Conservation (phyloP, 2,329 filamentous ascomycete species). For the Chrysoporthe puriensis region DNA sequence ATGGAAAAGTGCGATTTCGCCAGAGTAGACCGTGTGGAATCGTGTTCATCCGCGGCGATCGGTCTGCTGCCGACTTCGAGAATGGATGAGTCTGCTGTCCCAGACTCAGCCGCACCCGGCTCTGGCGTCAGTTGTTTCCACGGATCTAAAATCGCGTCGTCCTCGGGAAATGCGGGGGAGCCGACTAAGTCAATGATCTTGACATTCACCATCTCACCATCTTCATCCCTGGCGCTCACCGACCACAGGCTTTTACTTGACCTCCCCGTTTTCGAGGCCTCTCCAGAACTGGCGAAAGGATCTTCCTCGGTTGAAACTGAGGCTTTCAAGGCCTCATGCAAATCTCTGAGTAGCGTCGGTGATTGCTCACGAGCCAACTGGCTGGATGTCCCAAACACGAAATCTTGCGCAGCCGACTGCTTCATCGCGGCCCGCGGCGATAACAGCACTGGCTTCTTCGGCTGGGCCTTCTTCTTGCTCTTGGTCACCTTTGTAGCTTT, state of each 20-base stretch:
- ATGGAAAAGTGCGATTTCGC: slow-evolving; percentile 30
- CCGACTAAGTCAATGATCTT: slow-evolving; percentile 64
- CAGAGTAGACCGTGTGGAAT: background rate
- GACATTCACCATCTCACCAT: slow-evolving; percentile 66
- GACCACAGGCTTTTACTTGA: slow-evolving; percentile 64
- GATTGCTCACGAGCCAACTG: slow-evolving; percentile 77
- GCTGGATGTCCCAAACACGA: slow-evolving; percentile 85
- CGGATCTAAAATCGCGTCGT: slow-evolving; percentile 33
- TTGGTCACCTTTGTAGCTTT: slow-evolving; percentile 46
- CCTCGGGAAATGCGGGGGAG: slow-evolving; percentile 39
- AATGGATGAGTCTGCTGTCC: slow-evolving; percentile 18
- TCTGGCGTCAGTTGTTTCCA: slow-evolving; percentile 36
- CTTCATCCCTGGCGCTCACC: slow-evolving; percentile 67
- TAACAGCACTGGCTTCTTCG: slow-evolving; percentile 56
- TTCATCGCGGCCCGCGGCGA: slow-evolving; percentile 71
- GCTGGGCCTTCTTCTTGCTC: slow-evolving; percentile 44
- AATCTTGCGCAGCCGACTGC: slow-evolving; percentile 70
- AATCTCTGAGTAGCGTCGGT: slow-evolving; percentile 64
- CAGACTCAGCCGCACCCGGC: slow-evolving; percentile 13
- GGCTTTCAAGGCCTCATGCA: slow-evolving; percentile 63
- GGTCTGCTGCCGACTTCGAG: slow-evolving; percentile 20
- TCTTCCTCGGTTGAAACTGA: slow-evolving; percentile 55
- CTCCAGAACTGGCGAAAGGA: slow-evolving; percentile 40
- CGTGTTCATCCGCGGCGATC: slow-evolving; percentile 1
- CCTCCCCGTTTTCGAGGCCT: slow-evolving; percentile 22